Base-by-base conservation (phyloP, 257 asterid species). In the Solanum tacnaense region DNA sequence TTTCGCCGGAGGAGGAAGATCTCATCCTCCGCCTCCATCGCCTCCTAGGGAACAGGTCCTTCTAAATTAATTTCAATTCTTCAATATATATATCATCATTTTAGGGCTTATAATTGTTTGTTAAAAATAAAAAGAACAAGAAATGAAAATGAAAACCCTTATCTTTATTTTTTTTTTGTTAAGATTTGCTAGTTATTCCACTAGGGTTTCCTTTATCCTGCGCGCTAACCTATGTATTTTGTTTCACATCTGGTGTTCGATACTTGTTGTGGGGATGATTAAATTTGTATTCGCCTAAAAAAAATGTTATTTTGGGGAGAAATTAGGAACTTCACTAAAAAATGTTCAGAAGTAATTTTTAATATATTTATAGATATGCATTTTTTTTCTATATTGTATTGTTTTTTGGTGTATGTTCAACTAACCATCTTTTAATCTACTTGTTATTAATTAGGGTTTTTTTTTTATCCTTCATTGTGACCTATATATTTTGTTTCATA, bases 11-110 rank as follows among this genome's bases (percentile, higher is more conserved):
- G 58, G 98, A 95, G 75, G 98, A 95, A 84, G 96, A 95, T 87
- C 96, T 95, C 92, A 95, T 95, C 44, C 92, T 95, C 75, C 96
- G 98, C 84, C 98, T 95, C 87, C 98, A 95, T 92, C 96, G 96
- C 84, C 98, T 94, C 72, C 95, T 95, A 35, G 98, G 98, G 39
- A 95, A 95, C 92, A 91, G 98, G 98, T 94, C 9, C 67, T 41
- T 18, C 72, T 1, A 58, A 83, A 75, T 16, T 11, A 21, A 3
- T 13, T 23, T 18, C n/a, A 1, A 23, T 9, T 41, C 20, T 10
- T 15, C 11, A 15, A 3, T 71, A 15, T 31, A 8, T 70, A 71
- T 29, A 74, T 34, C 21, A 15, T 11, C 27, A 9, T 25, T 11
- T 20, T 44, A 20, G 25, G 13, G 58, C 6, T 72, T 31, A 29